Evolutionary conservation across 495 filamentous ascomycete species (phyloP).

Genomic region (Chlorociboria aeruginascens): DNA sequence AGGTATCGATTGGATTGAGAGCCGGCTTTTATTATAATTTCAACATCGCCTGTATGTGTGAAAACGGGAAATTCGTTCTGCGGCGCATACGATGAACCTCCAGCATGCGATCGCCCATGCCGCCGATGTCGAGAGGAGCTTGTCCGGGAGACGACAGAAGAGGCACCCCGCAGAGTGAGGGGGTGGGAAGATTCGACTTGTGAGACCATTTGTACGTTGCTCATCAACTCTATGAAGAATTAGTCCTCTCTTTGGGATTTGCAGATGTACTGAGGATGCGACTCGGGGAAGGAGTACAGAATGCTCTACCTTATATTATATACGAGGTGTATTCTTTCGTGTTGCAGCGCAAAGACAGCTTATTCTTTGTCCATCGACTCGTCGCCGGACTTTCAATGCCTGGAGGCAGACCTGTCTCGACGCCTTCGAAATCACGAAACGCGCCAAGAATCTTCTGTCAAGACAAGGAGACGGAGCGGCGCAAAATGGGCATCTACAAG

Average conservation of each 20-base stretch:
- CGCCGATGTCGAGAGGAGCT: constrained; percentile 45
- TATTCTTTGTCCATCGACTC: background rate
- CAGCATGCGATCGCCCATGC: constrained; percentile 70
- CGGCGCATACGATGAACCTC: constrained; percentile 54
- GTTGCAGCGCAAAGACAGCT: background rate
- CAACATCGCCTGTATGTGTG: constrained; percentile 79
- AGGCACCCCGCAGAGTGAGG: constrained; percentile 38
- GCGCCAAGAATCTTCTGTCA: constrained; percentile 4
- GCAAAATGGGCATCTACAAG: background rate
- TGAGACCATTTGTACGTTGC: constrained; percentile 49
- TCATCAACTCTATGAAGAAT: too few relatives aligned
- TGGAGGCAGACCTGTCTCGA: constrained; percentile 1
- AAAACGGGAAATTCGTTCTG: constrained; percentile 91
- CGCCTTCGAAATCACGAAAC: constrained; percentile 8
- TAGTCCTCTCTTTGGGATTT: too few relatives aligned
- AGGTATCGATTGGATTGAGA: constrained; percentile 70
- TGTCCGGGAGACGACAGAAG: constrained; percentile 47
- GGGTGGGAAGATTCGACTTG: constrained; percentile 43
- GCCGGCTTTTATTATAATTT: constrained; percentile 64
- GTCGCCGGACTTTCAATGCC: background rate
- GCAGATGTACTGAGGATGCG: too few relatives aligned
- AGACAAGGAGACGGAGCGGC: constrained; percentile 1
- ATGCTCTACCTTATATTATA: background rate
- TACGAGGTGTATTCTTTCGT: background rate
- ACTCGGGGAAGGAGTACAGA: background rate